Evolutionary conservation across 768 basidiomycete genomes (phyloP), one percentile per base, ranked within the genome.

Genomic region (Suillus americanus): DNA sequence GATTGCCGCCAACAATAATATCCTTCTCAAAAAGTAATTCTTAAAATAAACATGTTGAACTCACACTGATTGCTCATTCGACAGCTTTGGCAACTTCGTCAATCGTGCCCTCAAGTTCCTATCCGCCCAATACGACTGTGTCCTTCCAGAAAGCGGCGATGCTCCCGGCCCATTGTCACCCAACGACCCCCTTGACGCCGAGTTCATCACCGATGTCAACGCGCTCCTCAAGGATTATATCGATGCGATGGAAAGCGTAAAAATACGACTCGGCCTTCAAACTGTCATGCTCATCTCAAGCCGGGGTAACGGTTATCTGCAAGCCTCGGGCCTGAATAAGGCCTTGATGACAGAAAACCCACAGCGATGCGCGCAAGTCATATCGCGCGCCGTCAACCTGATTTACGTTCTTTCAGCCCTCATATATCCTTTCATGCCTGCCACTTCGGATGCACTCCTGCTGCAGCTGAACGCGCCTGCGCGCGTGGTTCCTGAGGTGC

Each of bases 351-450:
- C 85, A 10, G 85, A 88, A 67, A 83, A 95, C 67, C 94, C 95
- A 3, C 82, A 83, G 63, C 91, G 95, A 64, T 97, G 95, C 70
- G 95, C 91, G 3, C 89, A 92, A 70, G 96, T 99, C 69, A 81
- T 99, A 64, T 88, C 91, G 56, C 89, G 95, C 61, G 92, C 95
- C 33, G 77, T 95, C 76, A 98, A 98, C 79, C 80, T 99, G 69
- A 97, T 99, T 75, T 99, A 97, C 75, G 79, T 89, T 43, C 83
- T 99, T 63, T 91, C 94, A 14, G 89, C 88, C 35, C 81, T 97
- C 69, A 78, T 94, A 68, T 90, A 95, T 73, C 97, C 97, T 0
- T 99, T 94, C 88, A 98, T 99, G 95, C 97, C 97, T 46, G 83
- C 89, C 14, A 97, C 93, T 0, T 88, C 91, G 41, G 86, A 86